phyloP scores from a whole-genome alignment of 768 basidiomycete genomes.

The Chalciporus pseudorubinellus region DNA sequence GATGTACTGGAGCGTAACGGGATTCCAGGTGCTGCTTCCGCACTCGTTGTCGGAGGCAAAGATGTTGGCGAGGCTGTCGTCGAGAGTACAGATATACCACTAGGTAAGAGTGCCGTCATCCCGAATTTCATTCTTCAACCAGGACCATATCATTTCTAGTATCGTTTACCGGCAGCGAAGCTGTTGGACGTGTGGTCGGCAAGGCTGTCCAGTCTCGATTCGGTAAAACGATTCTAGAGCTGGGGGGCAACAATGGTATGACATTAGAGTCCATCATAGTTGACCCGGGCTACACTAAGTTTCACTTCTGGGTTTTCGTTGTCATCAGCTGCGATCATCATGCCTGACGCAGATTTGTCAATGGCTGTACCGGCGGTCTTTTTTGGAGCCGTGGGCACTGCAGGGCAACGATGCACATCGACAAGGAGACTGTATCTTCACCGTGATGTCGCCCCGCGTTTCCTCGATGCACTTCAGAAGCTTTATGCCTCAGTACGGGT shows the following conservation, averaged over 20 bases:
- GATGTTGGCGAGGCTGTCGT: constrained; percentile 80
- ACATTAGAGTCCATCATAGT: constrained; percentile 14
- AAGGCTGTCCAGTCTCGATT: constrained; percentile 82
- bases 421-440: constrained; percentile 91
- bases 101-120: constrained; percentile 49
- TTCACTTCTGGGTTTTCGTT: constrained; percentile 15
- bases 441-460: constrained; percentile 68
- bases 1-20: constrained; percentile 78
- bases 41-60: constrained; percentile 80
- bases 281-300: constrained; percentile 17
- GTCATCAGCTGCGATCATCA: constrained; percentile 76
- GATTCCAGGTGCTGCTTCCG: constrained; percentile 79
- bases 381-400: constrained; percentile 90
- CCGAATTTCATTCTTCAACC: not conserved
- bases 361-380: constrained; percentile 89
- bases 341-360: constrained; percentile 89
- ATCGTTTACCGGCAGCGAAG: constrained; percentile 94
- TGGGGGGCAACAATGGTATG: constrained; percentile 94
- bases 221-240: constrained; percentile 85
- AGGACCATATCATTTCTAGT: constrained; percentile 44
- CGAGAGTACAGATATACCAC: constrained; percentile 67
- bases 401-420: constrained; percentile 79
- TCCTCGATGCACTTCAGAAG: constrained; percentile 70
- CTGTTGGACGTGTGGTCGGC: constrained; percentile 85
- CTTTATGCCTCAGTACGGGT: constrained; percentile 71